A percentile compares a stretch with the other conserved stretches of the same genome.
Evolutionary conservation across 2,329 filamentous ascomycete genomes (phyloP).

Genomic region (Exophiala oligosperma): DNA sequence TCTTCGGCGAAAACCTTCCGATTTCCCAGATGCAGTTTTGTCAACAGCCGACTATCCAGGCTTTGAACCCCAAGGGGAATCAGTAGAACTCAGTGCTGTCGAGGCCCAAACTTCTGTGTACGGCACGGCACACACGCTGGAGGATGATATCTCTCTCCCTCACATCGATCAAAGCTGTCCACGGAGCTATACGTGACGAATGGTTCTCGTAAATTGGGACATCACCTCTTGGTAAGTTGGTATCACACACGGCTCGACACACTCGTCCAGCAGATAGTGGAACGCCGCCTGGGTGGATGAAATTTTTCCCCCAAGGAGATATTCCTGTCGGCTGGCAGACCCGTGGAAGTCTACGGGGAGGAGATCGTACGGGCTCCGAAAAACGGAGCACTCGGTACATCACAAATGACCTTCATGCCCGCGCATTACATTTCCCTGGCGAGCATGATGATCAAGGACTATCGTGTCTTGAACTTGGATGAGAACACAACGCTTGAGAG

Average conservation of each 20-base stretch:
- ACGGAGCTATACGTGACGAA: conserved; percentile 20
- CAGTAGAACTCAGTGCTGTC: too few species aligned
- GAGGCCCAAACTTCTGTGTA: too few species aligned
- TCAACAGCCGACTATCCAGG: conserved; percentile 29
- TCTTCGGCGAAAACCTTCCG: conserved; percentile 35
- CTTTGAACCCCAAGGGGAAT: too few species aligned
- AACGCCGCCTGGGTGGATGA: too few species aligned
- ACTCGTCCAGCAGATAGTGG: not conserved
- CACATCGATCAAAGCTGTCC: conserved; percentile 31
- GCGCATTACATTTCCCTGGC: conserved; percentile 32
- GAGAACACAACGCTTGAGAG: conserved; percentile 4
- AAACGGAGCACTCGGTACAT: conserved; percentile 21
- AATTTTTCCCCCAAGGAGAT: conserved; percentile 12
- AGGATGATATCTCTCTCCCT: conserved; percentile 32
- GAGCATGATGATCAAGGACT: conserved; percentile 27
- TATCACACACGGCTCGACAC: conserved; percentile 16
- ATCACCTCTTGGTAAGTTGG: conserved; percentile 6
- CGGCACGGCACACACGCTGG: conserved; percentile 26
- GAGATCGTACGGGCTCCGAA: conserved; percentile 29
- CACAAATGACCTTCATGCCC: conserved; percentile 32
- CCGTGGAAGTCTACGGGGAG: conserved; percentile 29
- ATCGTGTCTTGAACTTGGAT: conserved; percentile 27
- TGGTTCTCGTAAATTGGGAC: not conserved
- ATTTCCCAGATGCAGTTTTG: conserved; percentile 35
- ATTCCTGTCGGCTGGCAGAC: conserved; percentile 25